A percentile compares a stretch with the other conserved stretches of the same genome.
phyloP scores from a whole-genome alignment of 176 grass and related monocot species.

The Bonia amplexicaulis region DNA sequence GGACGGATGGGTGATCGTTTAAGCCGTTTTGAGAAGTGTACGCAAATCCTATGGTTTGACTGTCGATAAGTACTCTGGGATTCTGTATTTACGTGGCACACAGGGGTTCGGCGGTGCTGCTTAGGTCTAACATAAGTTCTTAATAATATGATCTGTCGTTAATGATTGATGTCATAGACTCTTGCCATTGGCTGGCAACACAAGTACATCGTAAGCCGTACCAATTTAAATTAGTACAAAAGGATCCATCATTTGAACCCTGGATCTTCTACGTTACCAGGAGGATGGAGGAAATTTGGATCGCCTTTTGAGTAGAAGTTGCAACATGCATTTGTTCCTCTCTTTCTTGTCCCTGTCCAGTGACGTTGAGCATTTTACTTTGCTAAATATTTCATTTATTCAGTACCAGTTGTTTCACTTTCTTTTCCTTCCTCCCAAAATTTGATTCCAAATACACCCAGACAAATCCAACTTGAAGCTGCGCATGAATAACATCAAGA shows the following conservation, averaged over 20 bases:
- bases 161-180: conserved; percentile 11
- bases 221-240: not conserved
- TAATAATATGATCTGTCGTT: conserved; percentile 12
- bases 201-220: conserved; percentile 29
- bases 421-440: not conserved
- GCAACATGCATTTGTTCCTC: not conserved
- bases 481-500: not conserved
- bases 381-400: not conserved
- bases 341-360: not conserved
- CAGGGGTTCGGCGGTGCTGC: not conserved
- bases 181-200: conserved; percentile 44
- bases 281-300: not conserved
- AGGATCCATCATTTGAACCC: not conserved
- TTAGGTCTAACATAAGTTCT: not conserved
- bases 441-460: not conserved
- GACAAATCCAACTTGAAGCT: not conserved
- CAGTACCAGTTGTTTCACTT: not conserved
- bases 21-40: not conserved
- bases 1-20: not conserved
- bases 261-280: conserved; percentile 1
- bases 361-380: not conserved
- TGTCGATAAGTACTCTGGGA: not conserved
- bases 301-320: not conserved
- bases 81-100: not conserved
- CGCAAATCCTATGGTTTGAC: not conserved